phyloP scores from a whole-genome alignment of 768 basidiomycete genomes.

The Phylloporus scabripes region DNA sequence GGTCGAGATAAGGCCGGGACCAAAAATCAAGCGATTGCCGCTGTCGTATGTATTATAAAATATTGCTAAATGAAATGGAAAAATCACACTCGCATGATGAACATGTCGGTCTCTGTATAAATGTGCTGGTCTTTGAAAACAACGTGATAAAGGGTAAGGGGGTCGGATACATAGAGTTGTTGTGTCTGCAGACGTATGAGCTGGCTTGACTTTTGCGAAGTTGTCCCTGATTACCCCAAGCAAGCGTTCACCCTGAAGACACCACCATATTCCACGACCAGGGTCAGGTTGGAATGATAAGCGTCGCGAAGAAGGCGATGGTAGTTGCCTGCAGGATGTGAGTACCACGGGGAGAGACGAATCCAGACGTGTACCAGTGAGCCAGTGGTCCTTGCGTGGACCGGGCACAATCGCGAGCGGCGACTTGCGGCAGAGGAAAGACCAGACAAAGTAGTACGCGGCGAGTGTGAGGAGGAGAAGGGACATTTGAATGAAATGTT shows the following conservation, averaged over 20 bases:
- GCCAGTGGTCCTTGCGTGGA: conserved; percentile 33
- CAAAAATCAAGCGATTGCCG: conserved; percentile 32
- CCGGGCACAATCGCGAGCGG: conserved; percentile 25
- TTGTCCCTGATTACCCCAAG: conserved; percentile 25
- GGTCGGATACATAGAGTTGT: conserved; percentile 35
- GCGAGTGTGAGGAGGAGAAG: not conserved
- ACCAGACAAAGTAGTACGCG: conserved; percentile 8
- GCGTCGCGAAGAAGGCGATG: conserved; percentile 32
- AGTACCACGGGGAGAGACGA: not conserved
- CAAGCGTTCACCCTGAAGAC: conserved; percentile 32
- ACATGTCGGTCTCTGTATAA: conserved; percentile 35
- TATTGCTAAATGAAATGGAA: not conserved
- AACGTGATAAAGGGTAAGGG: conserved; percentile 34
- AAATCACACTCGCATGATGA: conserved; percentile 24
- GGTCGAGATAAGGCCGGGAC: conserved; percentile 34
- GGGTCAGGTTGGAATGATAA: conserved; percentile 25
- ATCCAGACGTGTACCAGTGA: conserved; percentile 25
- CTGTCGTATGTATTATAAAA: conserved; percentile 4
- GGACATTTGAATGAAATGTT: conserved; percentile 1
- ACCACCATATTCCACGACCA: conserved; percentile 32
- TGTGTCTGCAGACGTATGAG: conserved; percentile 13
- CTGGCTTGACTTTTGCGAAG: not conserved
- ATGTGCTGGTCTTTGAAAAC: conserved; percentile 34
- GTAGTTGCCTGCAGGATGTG: conserved; percentile 26
- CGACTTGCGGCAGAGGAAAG: conserved; percentile 9